Conservation (phyloP, 2,329 filamentous ascomycete species). For the Didymella keratinophila region DNA sequence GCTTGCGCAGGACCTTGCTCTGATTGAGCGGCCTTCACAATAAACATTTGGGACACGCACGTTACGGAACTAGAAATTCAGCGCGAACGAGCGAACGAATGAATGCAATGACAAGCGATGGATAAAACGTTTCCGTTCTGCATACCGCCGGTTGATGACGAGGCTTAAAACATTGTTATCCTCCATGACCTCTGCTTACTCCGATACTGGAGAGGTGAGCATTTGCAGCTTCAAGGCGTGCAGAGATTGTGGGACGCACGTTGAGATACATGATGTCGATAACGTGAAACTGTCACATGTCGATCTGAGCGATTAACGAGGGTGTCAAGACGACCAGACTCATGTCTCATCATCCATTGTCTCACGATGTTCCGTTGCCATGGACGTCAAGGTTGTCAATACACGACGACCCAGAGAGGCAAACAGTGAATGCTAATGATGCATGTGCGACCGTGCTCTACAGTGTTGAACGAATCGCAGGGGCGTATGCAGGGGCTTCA, state of each 20-base stretch:
- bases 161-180: no score
- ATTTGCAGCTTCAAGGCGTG: background rate
- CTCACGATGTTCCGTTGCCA: background rate
- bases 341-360: background rate
- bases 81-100: constrained; percentile 1
- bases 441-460: constrained; percentile 23
- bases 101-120: constrained; percentile 14
- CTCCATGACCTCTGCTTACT: no score
- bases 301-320: background rate
- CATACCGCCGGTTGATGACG: no score
- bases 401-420: background rate
- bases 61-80: constrained; percentile 1
- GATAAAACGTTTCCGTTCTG: background rate
- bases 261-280: background rate
- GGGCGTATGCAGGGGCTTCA: constrained; percentile 28
- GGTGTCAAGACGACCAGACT: background rate
- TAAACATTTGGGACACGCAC: background rate
- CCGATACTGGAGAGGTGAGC: background rate
- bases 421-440: constrained; percentile 15
- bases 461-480: constrained; percentile 20
- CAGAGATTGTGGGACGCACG: background rate
- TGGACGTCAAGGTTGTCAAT: background rate
- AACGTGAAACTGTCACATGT: background rate
- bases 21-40: background rate
- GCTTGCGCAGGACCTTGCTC: background rate